Conservation (phyloP, 1,284 basidiomycete species). For the Ustilago loliicola region DNA sequence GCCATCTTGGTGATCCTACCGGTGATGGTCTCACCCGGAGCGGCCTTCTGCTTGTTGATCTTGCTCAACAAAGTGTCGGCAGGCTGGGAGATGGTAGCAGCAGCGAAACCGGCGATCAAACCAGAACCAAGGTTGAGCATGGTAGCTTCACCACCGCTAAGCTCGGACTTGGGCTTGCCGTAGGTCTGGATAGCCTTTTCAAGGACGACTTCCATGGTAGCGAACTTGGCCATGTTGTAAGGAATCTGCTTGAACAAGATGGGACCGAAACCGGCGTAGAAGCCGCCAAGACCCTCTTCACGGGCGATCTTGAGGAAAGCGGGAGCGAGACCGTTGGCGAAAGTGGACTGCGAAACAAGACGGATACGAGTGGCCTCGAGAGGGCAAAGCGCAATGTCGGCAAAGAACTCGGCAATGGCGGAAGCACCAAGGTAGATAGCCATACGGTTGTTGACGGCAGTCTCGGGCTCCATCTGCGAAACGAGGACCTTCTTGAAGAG, state of each 20-base stretch:
- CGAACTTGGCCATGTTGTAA: conserved; percentile 74
- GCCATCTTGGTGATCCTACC: conserved; percentile 73
- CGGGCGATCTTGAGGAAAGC: conserved; percentile 66
- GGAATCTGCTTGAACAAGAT: conserved; percentile 70
- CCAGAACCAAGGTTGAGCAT: conserved; percentile 68
- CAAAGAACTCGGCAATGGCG: conserved; percentile 70
- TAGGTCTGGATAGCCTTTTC: conserved; percentile 73
- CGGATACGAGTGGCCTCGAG: conserved; percentile 71
- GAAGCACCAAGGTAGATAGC: conserved; percentile 69
- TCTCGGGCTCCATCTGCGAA: conserved; percentile 66
- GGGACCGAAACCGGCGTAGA: conserved; percentile 73
- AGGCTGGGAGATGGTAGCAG: conserved; percentile 70
- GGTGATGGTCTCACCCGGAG: conserved; percentile 73
- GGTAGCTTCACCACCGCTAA: conserved; percentile 66
- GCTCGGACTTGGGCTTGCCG: conserved; percentile 74
- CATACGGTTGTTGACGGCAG: conserved; percentile 67
- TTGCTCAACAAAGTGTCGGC: conserved; percentile 73
- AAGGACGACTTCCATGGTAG: conserved; percentile 68
- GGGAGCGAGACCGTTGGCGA: conserved; percentile 68
- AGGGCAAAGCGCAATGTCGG: conserved; percentile 70
- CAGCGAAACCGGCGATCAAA: conserved; percentile 70
- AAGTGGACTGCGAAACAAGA: conserved; percentile 69
- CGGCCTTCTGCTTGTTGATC: conserved; percentile 77
- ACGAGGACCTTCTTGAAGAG: conserved; percentile 70
- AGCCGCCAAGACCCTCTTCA: conserved; percentile 69